phyloP scores from a whole-genome alignment of 257 asterid species.

The Dorcoceras hygrometricum region DNA sequence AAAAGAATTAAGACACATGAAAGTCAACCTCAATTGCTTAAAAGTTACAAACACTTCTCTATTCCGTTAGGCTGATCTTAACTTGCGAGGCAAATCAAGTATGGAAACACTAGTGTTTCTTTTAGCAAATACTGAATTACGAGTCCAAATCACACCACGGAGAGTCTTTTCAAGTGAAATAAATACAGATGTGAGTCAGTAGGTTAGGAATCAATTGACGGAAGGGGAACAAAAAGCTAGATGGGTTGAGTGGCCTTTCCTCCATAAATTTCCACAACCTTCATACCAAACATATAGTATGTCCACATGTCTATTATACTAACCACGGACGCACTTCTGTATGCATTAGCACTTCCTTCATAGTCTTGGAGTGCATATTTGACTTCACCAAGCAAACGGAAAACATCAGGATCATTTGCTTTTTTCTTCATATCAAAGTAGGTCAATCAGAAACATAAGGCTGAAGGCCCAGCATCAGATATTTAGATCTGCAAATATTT shows the following conservation, averaged over 20 bases:
- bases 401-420: slow-evolving; percentile 74
- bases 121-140: background rate
- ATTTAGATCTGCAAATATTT: slow-evolving; percentile 19
- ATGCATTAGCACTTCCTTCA: slow-evolving; percentile 79
- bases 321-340: slow-evolving; percentile 68
- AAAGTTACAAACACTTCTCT: background rate
- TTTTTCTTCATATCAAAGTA: slow-evolving; percentile 51
- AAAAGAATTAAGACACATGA: background rate
- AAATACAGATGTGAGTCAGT: background rate
- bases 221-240: no score
- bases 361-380: slow-evolving; percentile 81
- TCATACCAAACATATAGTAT: background rate
- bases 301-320: slow-evolving; percentile 24
- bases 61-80: background rate
- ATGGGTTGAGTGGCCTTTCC: no score
- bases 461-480: slow-evolving; percentile 18
- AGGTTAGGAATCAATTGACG: no score
- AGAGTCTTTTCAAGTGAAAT: slow-evolving; percentile 20
- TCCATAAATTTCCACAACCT: no score
- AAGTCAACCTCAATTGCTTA: background rate
- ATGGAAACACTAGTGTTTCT: background rate
- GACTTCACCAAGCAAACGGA: slow-evolving; percentile 93
- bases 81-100: background rate
- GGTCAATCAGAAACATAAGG: slow-evolving; percentile 22
- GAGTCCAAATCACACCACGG: background rate